Evolutionary conservation across 2,329 filamentous ascomycete genomes (phyloP).

Genomic region (Venturia aucupariae): DNA sequence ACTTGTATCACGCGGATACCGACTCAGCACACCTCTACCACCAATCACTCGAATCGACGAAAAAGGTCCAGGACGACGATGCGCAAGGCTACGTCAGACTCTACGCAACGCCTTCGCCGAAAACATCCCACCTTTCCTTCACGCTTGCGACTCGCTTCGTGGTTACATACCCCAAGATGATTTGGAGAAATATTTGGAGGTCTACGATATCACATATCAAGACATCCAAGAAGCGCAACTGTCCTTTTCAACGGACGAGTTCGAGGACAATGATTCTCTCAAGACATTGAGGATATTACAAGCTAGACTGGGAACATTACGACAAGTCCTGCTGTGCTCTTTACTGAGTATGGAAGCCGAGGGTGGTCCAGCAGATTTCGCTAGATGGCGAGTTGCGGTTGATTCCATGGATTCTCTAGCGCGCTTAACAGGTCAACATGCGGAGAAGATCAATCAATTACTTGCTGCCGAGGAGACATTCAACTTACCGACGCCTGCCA

Average conservation of each 20-base stretch:
- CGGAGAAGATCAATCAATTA: constrained; percentile 57
- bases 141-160: constrained; percentile 59
- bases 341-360: constrained; percentile 77
- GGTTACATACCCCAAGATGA: constrained; percentile 70
- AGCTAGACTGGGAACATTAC: constrained; percentile 67
- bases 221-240: constrained; percentile 36
- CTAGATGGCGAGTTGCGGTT: constrained; percentile 68
- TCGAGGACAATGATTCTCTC: constrained; percentile 67
- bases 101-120: constrained; percentile 61
- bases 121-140: constrained; percentile 62
- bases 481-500: constrained; percentile 6
- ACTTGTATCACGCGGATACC: constrained; percentile 81
- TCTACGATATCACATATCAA: constrained; percentile 40
- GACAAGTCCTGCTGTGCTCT: constrained; percentile 83
- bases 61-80: constrained; percentile 56
- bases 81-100: constrained; percentile 67
- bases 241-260: constrained; percentile 54
- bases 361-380: constrained; percentile 65
- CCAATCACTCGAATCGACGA: constrained; percentile 91
- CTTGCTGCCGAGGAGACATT: constrained; percentile 67
- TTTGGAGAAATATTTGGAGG: constrained; percentile 82
- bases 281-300: constrained; percentile 60
- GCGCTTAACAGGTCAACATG: constrained; percentile 50
- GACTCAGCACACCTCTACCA: constrained; percentile 79
- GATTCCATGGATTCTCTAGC: constrained; percentile 64